Conservation (phyloP, 805 yeast genomes). For the Hanseniaspora mollemarum region DNA sequence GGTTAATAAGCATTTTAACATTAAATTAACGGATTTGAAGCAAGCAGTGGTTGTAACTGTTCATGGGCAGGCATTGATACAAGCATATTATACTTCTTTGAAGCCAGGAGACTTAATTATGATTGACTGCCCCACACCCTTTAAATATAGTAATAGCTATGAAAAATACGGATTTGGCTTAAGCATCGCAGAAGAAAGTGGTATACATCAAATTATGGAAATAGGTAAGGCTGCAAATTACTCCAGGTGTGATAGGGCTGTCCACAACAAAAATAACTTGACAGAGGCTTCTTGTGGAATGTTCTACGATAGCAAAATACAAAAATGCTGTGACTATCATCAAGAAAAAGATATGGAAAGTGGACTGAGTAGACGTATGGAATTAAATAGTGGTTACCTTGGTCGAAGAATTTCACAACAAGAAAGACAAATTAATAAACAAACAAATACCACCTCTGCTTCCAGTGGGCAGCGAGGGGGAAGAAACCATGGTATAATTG, state of each 20-base stretch:
- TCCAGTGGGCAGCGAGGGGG: not conserved
- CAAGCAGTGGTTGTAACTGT: not conserved
- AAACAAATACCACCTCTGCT: not conserved
- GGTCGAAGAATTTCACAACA: constrained; percentile 11
- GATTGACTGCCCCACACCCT: constrained; percentile 5
- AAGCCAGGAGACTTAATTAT: constrained; percentile 12
- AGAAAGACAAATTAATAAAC: not conserved
- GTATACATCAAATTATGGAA: constrained; percentile 10
- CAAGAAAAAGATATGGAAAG: constrained; percentile 6
- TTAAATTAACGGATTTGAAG: constrained; percentile 2
- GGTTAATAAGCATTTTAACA: not conserved
- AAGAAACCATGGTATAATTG: not conserved
- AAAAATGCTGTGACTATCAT: constrained; percentile 14
- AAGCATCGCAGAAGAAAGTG: constrained; percentile 6
- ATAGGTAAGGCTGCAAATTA: constrained; percentile 4
- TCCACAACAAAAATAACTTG: not conserved
- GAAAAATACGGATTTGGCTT: constrained; percentile 4
- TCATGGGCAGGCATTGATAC: constrained; percentile 7
- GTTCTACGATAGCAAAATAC: not conserved
- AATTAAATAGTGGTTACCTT: constrained; percentile 13
- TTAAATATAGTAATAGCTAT: not conserved
- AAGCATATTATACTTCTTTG: constrained; percentile 2
- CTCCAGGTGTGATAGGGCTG: not conserved
- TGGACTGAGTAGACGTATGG: constrained; percentile 13
- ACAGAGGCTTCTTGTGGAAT: not conserved